Base-by-base conservation (phyloP, 2,329 filamentous ascomycete species). In the Gaeumannomyces sp. region DNA sequence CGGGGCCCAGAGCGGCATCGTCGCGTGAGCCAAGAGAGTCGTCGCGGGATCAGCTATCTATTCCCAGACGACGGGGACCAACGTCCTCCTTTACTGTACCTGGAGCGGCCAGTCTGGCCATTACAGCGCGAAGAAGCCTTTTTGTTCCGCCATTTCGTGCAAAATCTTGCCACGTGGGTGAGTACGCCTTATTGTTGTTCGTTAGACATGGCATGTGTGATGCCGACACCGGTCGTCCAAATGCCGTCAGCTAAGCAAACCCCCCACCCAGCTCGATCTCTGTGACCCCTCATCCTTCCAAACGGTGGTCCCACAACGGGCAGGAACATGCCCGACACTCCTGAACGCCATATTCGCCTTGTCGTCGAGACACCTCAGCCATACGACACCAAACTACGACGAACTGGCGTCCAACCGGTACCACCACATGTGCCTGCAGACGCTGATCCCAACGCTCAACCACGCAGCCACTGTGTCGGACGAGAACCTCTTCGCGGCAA, bases 271-370 rank as follows among this genome's bases (percentile, higher is more conserved):
- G 78, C 78, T 80, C 62, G 78, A 80, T 64, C 68, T 79, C 1
- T 80, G 78, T 60, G 78, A 80, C 59, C 72, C 74, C 6, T 65
- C 68, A 1, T 82, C 84, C 66, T 87, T 88, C 68, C 80, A 82
- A 64, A 76, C 78, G 0, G 74, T 82, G 7, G 83, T 87, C 0
- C 85, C 85, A 0, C 77, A 81, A 64, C 76, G 81, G 27, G 83
- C 85, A 4, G 78, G 77, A 16, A 77, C 73, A 1, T 84, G 79
- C 63, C 80, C 80, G 0, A 80, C 82, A 2, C 75, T 87, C 4
- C 75, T 85, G 16, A 84, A 85, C 64, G 83, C 84, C 28, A 84
- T 86, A 31, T 78, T 85, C 58, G 84, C 84, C 2, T 75, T 86
- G 4, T 80, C 84, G 0, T 81, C 83, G 3, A 76, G 83, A 53